Base-by-base conservation (phyloP, 352 stramenopile species). In the Pythium rishiriense region DNA sequence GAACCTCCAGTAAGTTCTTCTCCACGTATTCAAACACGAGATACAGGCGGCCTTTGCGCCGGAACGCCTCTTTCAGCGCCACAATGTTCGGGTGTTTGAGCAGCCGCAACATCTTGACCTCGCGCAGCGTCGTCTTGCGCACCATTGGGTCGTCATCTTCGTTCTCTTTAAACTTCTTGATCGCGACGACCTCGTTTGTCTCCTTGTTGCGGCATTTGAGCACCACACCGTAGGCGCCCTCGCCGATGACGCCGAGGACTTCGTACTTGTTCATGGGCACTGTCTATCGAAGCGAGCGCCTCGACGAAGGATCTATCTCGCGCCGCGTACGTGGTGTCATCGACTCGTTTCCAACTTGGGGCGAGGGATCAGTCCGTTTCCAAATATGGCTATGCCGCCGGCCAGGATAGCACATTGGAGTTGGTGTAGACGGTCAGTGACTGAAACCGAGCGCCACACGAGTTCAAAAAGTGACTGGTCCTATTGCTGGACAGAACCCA, bases 81-180 rank as follows among this genome's bases (percentile, higher is more conserved):
- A 99, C 97, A 58, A 99, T 98, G 75, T 99, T 99, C 11, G 93
- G 88, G 85, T 99, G 98, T 15, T 97, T 94, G 29, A 99, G 87
- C 71, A 98, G 88, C 47, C 93, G 87, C 88, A 99, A 98, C 76
- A 99, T 99, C 69, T 99, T 97, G 39, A 99, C 85, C 78, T 99
- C 98, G 39, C 93, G 88, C 47, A 98, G 67, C 46, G 91, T 97
- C 48, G 91, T 98, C 73, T 98, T 98, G 56, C 88, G 83, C 26
- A 98, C 92, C 70, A 97, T 91, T 15, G 93, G 87, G 49, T 97
- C 90, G 55, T 94, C 85, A 3, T 93, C 85, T 54, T 97, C 90
- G 45, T 80, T 92, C 68, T 98, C 93, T 64, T 98, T 97, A 48
- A 99, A 98, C 80, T 99, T 99, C 74, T 99, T 99, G 74, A 99